Conservation (phyloP, 306 rosid species). For the Castanopsis chinensis region DNA sequence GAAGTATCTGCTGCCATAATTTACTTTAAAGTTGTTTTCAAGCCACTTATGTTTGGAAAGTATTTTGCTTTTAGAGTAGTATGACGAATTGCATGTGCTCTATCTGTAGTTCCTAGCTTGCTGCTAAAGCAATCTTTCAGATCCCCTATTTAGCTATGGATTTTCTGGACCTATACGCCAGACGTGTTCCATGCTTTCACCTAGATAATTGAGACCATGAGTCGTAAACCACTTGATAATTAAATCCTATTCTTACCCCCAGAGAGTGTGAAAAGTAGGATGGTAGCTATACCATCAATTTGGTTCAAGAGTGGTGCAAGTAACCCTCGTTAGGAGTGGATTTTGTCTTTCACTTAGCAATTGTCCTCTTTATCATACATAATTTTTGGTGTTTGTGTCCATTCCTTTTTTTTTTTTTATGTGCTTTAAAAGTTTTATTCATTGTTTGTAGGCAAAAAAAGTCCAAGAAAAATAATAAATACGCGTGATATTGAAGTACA, state of each 20-base stretch:
- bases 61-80: background rate
- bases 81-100: too few relatives aligned
- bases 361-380: background rate
- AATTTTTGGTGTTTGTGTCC: background rate
- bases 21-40: background rate
- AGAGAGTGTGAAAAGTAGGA: background rate
- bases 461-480: conserved; percentile 8
- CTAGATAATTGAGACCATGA: background rate
- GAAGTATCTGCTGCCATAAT: too few relatives aligned
- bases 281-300: background rate
- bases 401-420: background rate
- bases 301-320: background rate
- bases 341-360: background rate
- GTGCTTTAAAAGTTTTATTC: background rate
- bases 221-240: background rate
- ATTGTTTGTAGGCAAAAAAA: conserved; percentile 29
- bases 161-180: too few relatives aligned
- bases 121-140: too few relatives aligned
- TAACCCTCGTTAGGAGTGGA: background rate
- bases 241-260: background rate
- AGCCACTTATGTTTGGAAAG: background rate
- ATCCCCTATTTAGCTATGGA: too few relatives aligned
- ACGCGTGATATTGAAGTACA: conserved; percentile 18
- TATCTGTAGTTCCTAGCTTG: too few relatives aligned
- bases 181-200: background rate